These are phyloP conservation scores for Berkeleyomyces basicola DNA, from an alignment of 2,329 filamentous ascomycete genomes.

Conservation along the genomic window DNA sequence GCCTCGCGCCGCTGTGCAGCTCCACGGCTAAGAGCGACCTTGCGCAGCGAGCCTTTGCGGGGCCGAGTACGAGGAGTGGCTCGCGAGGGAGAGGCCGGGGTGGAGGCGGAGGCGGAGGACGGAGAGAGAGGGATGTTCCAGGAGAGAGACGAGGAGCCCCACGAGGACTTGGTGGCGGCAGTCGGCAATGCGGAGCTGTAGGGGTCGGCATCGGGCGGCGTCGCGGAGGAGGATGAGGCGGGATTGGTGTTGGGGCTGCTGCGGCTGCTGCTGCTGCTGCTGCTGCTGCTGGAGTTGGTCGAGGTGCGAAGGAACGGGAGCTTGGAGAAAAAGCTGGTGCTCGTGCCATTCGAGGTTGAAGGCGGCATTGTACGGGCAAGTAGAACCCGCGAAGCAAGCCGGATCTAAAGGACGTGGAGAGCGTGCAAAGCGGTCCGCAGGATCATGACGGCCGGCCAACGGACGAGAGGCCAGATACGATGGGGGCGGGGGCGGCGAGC, in stretches of 20 bases:
- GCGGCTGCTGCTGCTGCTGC: not conserved
- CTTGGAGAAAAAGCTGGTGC: not conserved
- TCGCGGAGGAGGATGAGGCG: not conserved
- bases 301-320: slow-evolving; percentile 6
- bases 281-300: not conserved
- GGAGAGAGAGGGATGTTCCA: slow-evolving; percentile 1
- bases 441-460: not conserved
- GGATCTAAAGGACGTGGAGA: not conserved
- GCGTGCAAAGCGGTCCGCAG: not conserved
- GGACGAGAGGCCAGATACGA: not conserved
- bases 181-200: not conserved
- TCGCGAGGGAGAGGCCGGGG: not conserved
- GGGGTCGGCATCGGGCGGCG: not conserved
- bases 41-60: slow-evolving; percentile 70
- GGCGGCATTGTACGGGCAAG: not conserved
- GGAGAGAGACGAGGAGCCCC: not conserved
- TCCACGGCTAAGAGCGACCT: slow-evolving; percentile 67
- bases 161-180: not conserved
- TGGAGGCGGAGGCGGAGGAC: not conserved
- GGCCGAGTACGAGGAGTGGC: slow-evolving; percentile 7
- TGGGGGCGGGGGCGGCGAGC: not conserved
- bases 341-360: not conserved
- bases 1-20: slow-evolving; percentile 30
- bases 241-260: not conserved
- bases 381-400: not conserved